Evolutionary conservation across 768 basidiomycete species (phyloP).

Genomic region (Gloeostereum incarnatum): DNA sequence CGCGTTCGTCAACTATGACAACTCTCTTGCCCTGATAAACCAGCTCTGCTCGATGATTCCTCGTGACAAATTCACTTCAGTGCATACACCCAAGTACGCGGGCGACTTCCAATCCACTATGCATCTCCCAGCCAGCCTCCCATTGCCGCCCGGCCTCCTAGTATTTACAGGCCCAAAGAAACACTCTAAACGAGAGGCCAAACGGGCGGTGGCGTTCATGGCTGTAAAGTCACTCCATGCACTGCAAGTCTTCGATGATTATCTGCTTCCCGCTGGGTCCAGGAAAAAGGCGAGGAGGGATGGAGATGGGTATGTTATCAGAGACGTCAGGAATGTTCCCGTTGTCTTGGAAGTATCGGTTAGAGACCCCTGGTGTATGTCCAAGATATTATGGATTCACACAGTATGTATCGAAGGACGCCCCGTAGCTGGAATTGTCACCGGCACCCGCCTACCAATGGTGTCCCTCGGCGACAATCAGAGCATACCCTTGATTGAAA

Average conservation of each 20-base stretch:
- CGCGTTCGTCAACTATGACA: constrained; percentile 74
- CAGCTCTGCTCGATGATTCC: constrained; percentile 75
- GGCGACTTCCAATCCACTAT: constrained; percentile 52
- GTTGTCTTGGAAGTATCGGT: constrained; percentile 51
- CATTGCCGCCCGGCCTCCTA: constrained; percentile 45
- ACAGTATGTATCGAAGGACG: constrained; percentile 40
- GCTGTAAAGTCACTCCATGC: constrained; percentile 63
- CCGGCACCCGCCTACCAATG: constrained; percentile 47
- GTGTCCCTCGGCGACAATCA: constrained; percentile 32
- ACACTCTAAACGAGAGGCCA: constrained; percentile 72
- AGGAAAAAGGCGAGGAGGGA: constrained; percentile 41
- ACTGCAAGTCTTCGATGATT: constrained; percentile 75
- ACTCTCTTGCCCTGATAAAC: constrained; percentile 59
- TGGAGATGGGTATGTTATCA: constrained; percentile 36
- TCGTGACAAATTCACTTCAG: constrained; percentile 57
- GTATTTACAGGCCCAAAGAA: constrained; percentile 49
- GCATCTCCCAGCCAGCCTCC: constrained; percentile 58
- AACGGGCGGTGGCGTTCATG: constrained; percentile 72
- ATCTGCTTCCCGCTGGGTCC: constrained; percentile 63
- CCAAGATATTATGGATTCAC: constrained; percentile 54
- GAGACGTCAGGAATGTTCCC: constrained; percentile 36
- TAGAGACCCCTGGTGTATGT: constrained; percentile 58
- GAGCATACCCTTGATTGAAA: constrained; percentile 20
- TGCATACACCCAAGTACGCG: constrained; percentile 48
- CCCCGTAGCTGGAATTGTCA: constrained; percentile 52